Evolutionary conservation across 306 rosid genomes (phyloP), one percentile per base, ranked within the genome.

Genomic region (Senna tora): DNA sequence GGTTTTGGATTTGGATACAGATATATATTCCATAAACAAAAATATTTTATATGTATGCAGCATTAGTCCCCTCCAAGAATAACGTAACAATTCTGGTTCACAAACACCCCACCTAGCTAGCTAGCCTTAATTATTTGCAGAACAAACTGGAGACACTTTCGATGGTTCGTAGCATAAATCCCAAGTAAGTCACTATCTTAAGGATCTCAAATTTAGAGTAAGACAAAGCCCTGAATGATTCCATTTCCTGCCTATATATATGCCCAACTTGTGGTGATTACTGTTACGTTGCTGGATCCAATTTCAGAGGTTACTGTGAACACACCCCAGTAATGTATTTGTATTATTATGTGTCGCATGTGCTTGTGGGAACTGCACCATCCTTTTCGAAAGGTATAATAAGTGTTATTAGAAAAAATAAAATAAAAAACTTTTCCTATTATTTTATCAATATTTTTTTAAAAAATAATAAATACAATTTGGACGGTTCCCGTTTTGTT

Each of bases 161-260:
- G 34, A 57, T 54, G 80, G 80, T 19, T 69, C 79, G 38, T 22
- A 66, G 75, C 68, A 32, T 51, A 7, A 71, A 36, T 21, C 9
- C 52, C 25, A 17, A 62, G 52, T 33, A 76, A 58, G 64, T 69
- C 67, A 42, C 50, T 32, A 36, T 9, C 47, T 19, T 0, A 12
- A 17, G 67, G 36, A 36, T 61, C 66, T 36, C 8, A 60, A 41
- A 9, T 7, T 61, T 36, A 61, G 49, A 77, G 50, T 46, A 45
- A 78, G 65, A 75, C 80, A 73, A 62, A 79, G 39, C 45, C 60
- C 9, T 49, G n/a, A 67, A 76, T 60, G 42, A 76, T 70, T 75
- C 76, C 30, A 25, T 25, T 25, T 25, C 71, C 42, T 50, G 15
- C 38, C 3, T 15, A 9, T 15, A 13, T 25, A 36, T 59, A 30